Evolutionary conservation across 805 yeast species (phyloP).

Genomic region (Pichia rugopelliculosa): DNA sequence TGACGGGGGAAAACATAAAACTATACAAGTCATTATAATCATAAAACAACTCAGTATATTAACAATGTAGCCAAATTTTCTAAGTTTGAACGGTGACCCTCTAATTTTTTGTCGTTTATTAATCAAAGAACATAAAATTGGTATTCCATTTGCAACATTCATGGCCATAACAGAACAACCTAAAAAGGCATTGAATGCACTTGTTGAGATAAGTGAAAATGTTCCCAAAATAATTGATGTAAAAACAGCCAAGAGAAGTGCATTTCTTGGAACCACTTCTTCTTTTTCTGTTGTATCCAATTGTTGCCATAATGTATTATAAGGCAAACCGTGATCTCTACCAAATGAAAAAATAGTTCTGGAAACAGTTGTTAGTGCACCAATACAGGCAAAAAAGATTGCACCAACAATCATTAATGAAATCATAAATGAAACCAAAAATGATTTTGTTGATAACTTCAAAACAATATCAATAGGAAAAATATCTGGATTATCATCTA

Average conservation of each 20-base stretch:
- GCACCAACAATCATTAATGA: constrained; percentile 63
- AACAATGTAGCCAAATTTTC: constrained; percentile 55
- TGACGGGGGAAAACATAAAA: constrained; percentile 67
- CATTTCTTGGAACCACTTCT: constrained; percentile 62
- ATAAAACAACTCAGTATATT: constrained; percentile 54
- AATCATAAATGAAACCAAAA: constrained; percentile 59
- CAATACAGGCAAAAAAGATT: constrained; percentile 67
- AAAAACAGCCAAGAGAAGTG: constrained; percentile 56
- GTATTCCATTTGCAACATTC: constrained; percentile 71
- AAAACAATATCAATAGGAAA: constrained; percentile 77
- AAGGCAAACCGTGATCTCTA: constrained; percentile 76
- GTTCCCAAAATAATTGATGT: constrained; percentile 55
- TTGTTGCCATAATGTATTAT: constrained; percentile 53
- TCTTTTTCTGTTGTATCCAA: constrained; percentile 49
- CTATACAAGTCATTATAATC: constrained; percentile 49
- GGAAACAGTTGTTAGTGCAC: constrained; percentile 74
- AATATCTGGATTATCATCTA: constrained; percentile 57
- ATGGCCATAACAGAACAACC: constrained; percentile 75
- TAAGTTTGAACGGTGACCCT: constrained; percentile 62
- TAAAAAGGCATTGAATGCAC: constrained; percentile 78
- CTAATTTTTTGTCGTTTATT: constrained; percentile 53
- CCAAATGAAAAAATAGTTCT: constrained; percentile 78
- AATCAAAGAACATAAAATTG: constrained; percentile 55
- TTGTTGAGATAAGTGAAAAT: constrained; percentile 58
- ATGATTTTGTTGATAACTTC: constrained; percentile 61